These are phyloP conservation scores for Glutinoglossum americanum DNA, from an alignment of 495 filamentous ascomycete genomes.

Conservation along the genomic window DNA sequence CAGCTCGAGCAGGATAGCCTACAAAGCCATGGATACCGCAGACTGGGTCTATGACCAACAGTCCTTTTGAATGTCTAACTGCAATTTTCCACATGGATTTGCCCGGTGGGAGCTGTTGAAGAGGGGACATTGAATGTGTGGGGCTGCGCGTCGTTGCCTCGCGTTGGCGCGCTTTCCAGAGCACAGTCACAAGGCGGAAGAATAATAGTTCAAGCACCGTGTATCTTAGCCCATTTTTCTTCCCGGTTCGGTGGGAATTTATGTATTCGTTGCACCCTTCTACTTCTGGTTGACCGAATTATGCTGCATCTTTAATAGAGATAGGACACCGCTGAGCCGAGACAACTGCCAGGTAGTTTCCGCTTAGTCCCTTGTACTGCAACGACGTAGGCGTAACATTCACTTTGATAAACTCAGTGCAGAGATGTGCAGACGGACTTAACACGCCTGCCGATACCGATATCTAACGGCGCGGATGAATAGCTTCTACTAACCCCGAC, in stretches of 20 bases:
- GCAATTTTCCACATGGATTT: background rate
- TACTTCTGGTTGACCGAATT: background rate
- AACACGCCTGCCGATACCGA: no score
- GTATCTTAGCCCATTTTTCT: background rate
- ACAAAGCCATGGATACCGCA: background rate
- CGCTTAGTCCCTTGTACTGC: no score
- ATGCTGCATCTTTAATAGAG: background rate
- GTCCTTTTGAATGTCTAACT: background rate
- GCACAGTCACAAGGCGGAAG: background rate
- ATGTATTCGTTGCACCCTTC: background rate
- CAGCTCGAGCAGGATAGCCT: background rate
- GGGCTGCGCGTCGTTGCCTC: background rate
- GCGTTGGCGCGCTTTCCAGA: background rate
- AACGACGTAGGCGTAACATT: no score
- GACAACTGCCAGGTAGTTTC: no score
- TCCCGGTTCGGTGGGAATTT: background rate
- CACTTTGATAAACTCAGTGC: no score
- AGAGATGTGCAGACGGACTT: no score
- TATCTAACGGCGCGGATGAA: background rate
- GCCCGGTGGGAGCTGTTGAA: background rate
- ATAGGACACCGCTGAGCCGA: no score
- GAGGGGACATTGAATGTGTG: background rate
- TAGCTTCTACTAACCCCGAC: no score
- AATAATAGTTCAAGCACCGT: background rate
- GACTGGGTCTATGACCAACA: background rate